Conservation (phyloP, 306 rosid genomes). For the Casuarina glauca region DNA sequence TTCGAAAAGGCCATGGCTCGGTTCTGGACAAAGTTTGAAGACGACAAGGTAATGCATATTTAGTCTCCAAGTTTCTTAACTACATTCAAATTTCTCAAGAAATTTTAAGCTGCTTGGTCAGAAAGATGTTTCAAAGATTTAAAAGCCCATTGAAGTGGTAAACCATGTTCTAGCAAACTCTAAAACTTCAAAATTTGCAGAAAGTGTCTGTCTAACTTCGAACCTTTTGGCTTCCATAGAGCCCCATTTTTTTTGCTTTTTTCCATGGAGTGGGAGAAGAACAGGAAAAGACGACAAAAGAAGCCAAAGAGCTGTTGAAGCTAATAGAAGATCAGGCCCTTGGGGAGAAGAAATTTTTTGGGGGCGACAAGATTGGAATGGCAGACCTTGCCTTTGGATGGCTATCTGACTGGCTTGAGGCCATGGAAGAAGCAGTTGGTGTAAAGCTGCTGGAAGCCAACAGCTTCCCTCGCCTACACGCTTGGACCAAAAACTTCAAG, state of each 20-base stretch:
- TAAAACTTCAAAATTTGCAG: background rate
- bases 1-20: constrained; percentile 4
- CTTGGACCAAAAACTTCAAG: constrained; percentile 26
- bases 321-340: constrained; percentile 18
- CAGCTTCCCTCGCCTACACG: constrained; percentile 19
- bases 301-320: constrained; percentile 3
- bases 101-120: background rate
- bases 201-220: background rate
- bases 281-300: constrained; percentile 5
- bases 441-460: constrained; percentile 19
- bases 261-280: constrained; percentile 13
- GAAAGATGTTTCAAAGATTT: background rate
- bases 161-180: background rate
- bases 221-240: background rate
- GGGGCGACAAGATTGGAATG: constrained; percentile 31
- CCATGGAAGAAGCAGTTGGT: constrained; percentile 12
- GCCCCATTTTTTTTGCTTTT: constrained; percentile 9
- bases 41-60: constrained; percentile 4
- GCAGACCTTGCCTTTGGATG: constrained; percentile 28
- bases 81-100: background rate
- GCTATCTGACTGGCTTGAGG: constrained; percentile 20
- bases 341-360: constrained; percentile 25
- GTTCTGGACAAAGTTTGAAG: constrained; percentile 26
- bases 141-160: background rate
- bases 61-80: background rate